Conservation (phyloP, 768 basidiomycete genomes). For the Gelatoporia subvermispora region DNA sequence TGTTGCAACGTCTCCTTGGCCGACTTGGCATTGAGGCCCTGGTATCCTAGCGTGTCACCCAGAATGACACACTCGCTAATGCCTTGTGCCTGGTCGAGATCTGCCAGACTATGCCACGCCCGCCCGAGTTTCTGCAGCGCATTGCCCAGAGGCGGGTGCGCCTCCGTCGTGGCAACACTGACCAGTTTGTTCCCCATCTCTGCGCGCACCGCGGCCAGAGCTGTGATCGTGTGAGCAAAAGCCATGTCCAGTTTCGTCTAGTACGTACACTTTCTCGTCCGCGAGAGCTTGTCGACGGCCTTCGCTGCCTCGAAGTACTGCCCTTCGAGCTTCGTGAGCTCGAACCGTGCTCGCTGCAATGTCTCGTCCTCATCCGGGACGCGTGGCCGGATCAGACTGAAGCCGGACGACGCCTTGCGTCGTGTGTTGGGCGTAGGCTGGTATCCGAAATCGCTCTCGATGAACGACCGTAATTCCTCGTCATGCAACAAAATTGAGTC, state of each 20-base stretch:
- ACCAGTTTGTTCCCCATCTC: constrained; percentile 94
- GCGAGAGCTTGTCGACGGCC: constrained; percentile 81
- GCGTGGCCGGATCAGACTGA: constrained; percentile 69
- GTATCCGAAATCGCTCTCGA: constrained; percentile 97
- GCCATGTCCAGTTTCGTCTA: not conserved
- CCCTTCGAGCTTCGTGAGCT: constrained; percentile 86
- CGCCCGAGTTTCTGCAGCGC: constrained; percentile 85
- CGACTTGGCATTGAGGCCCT: constrained; percentile 93
- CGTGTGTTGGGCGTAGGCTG: constrained; percentile 76
- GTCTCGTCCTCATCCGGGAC: constrained; percentile 95
- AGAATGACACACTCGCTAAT: constrained; percentile 93
- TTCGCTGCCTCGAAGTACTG: constrained; percentile 92
- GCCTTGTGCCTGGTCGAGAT: constrained; percentile 86
- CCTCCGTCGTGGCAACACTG: constrained; percentile 85
- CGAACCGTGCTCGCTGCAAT: constrained; percentile 83
- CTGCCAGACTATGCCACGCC: constrained; percentile 81
- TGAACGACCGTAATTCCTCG: constrained; percentile 90
- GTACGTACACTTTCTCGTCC: constrained; percentile 67
- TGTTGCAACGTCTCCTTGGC: constrained; percentile 93
- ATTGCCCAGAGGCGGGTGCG: constrained; percentile 77
- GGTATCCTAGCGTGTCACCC: constrained; percentile 95
- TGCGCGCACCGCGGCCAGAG: constrained; percentile 68
- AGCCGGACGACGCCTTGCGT: constrained; percentile 69
- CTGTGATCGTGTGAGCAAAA: constrained; percentile 33
- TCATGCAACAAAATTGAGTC: constrained; percentile 84